phyloP scores from a whole-genome alignment of 768 basidiomycete genomes.

The Jaapia argillacea region DNA sequence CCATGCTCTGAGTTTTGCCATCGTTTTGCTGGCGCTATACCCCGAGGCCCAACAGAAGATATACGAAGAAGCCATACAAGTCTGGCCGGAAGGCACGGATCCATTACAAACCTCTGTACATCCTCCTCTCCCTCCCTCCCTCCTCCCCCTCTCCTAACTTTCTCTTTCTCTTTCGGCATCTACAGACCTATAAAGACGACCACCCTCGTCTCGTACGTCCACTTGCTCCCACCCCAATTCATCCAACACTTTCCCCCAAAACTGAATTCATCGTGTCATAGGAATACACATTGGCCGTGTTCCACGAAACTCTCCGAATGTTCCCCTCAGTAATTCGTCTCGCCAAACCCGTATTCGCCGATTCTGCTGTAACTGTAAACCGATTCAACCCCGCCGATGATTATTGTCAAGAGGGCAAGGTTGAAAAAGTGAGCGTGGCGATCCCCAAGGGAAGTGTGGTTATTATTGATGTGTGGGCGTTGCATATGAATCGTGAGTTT shows the following conservation, averaged over 20 bases:
- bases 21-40: slow-evolving; percentile 28
- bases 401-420: slow-evolving; percentile 10
- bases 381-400: slow-evolving; percentile 15
- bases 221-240: slow-evolving; percentile 13
- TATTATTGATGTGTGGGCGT: slow-evolving; percentile 9
- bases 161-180: not conserved
- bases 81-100: slow-evolving; percentile 13
- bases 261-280: not conserved
- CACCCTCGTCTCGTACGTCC: slow-evolving; percentile 13
- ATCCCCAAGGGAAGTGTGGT: slow-evolving; percentile 14
- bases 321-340: slow-evolving; percentile 18
- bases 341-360: not conserved
- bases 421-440: slow-evolving; percentile 12
- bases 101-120: slow-evolving; percentile 15
- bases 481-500: slow-evolving; percentile 22
- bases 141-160: not conserved
- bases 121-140: no score
- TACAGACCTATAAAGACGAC: slow-evolving; percentile 22
- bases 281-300: slow-evolving; percentile 10
- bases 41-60: slow-evolving; percentile 29
- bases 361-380: slow-evolving; percentile 1
- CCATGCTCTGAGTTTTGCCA: slow-evolving; percentile 21
- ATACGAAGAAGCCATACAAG: slow-evolving; percentile 20
- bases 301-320: slow-evolving; percentile 22
- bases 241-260: not conserved